These are phyloP conservation scores for Fomitopsis pinicola DNA, from an alignment of 1,284 basidiomycete species.

Conservation along the genomic window DNA sequence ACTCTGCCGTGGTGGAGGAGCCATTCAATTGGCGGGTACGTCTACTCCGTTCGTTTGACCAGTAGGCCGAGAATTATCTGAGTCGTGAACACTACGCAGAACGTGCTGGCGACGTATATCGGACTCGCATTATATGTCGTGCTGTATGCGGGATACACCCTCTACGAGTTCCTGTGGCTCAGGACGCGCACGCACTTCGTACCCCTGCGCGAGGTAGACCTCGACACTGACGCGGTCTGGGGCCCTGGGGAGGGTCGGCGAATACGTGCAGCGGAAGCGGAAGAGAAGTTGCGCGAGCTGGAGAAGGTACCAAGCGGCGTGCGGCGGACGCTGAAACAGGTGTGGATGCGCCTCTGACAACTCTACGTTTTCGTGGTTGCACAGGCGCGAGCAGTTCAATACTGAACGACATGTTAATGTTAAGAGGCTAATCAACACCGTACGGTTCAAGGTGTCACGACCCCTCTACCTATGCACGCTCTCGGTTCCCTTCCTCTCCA, in stretches of 20 bases:
- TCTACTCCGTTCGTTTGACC: background rate
- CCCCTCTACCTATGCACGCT: background rate
- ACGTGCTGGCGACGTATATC: constrained; percentile 39
- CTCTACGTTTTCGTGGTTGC: too few species aligned
- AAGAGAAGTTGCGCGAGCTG: background rate
- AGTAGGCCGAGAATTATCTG: background rate
- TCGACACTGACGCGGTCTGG: too few species aligned
- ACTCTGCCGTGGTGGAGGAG: constrained; percentile 32
- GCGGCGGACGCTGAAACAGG: constrained; percentile 6
- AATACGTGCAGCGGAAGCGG: constrained; percentile 20
- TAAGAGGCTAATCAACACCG: background rate
- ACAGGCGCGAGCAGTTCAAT: too few species aligned
- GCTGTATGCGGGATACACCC: constrained; percentile 32
- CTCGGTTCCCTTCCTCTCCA: constrained; percentile 2
- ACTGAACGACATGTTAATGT: background rate
- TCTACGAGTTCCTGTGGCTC: constrained; percentile 27
- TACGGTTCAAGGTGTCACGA: background rate
- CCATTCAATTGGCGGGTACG: constrained; percentile 32
- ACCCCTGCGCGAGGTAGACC: constrained; percentile 32
- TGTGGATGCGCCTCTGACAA: background rate
- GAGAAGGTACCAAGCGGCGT: constrained; percentile 22
- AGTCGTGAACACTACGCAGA: constrained; percentile 21
- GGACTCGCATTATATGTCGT: constrained; percentile 32
- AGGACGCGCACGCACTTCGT: constrained; percentile 24
- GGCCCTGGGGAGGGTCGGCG: constrained; percentile 25